phyloP scores from a whole-genome alignment of 1,284 basidiomycete genomes.

The Trametes sp. region DNA sequence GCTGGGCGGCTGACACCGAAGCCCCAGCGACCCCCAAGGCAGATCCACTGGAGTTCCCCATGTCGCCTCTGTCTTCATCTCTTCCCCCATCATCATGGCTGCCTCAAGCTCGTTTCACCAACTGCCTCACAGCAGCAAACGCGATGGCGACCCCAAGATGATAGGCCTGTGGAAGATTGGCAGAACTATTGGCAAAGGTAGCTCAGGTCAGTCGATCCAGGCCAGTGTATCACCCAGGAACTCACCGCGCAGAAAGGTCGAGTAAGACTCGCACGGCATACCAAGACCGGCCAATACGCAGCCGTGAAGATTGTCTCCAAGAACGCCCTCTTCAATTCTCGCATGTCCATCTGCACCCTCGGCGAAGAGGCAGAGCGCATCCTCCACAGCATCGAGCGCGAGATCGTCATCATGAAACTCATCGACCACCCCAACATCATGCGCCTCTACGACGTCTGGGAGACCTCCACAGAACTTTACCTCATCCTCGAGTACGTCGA shows the following conservation, averaged over 20 bases:
- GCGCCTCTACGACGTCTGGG: conserved; percentile 97
- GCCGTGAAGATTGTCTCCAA: conserved; percentile 98
- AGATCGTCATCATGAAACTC: conserved; percentile 99
- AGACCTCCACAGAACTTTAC: conserved; percentile 90
- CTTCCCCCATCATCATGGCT: conserved; percentile 11
- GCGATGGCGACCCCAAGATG: conserved; percentile 70
- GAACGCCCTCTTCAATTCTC: conserved; percentile 70
- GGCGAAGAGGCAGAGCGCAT: conserved; percentile 71
- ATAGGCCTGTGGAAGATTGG: conserved; percentile 96
- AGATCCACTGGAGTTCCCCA: not conserved
- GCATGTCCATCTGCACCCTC: conserved; percentile 75
- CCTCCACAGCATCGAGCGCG: conserved; percentile 89
- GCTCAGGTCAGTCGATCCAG: conserved; percentile 85
- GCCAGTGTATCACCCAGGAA: conserved; percentile 34
- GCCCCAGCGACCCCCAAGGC: not conserved
- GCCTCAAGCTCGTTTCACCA: not conserved
- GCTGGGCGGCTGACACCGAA: not conserved
- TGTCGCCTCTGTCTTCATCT: not conserved
- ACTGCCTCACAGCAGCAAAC: conserved; percentile 30
- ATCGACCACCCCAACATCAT: conserved; percentile 97
- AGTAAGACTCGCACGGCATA: conserved; percentile 91
- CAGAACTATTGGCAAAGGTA: conserved; percentile 91
- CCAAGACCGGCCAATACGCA: conserved; percentile 88
- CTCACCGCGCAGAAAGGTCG: conserved; percentile 64
- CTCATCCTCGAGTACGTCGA: conserved; percentile 98